Percentiles rank a stretch among this genome's conserved stretches.
Conservation (phyloP, 345 rosid genomes). For the Turritis glabra region DNA sequence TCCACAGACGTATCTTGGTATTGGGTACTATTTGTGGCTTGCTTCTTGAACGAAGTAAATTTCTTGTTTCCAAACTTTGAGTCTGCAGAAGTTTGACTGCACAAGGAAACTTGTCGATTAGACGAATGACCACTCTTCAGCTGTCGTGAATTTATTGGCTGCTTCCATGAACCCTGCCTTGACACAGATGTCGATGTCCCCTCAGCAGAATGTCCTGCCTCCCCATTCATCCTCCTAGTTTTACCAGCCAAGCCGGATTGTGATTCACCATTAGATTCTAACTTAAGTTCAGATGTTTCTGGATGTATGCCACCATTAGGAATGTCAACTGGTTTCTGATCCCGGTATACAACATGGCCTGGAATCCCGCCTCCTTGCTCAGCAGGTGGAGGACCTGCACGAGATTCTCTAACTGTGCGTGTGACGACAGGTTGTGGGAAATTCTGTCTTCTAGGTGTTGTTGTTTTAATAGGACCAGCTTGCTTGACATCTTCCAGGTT, state of each 20-base stretch:
- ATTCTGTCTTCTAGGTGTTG: conserved; percentile 79
- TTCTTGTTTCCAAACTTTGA: conserved; percentile 72
- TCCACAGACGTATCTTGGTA: conserved; percentile 99
- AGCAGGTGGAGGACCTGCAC: conserved; percentile 44
- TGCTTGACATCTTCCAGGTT: conserved; percentile 94
- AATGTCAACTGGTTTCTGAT: conserved; percentile 62
- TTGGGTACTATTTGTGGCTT: conserved; percentile 39
- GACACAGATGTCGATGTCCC: conserved; percentile 51
- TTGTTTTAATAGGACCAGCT: conserved; percentile 68
- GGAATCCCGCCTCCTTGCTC: conserved; percentile 64
- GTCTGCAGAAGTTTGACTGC: conserved; percentile 67
- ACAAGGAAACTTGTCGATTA: conserved; percentile 54
- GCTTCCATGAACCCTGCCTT: conserved; percentile 88
- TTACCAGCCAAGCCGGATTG: conserved; percentile 51
- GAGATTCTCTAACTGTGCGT: conserved; percentile 81
- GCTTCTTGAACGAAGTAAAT: conserved; percentile 62
- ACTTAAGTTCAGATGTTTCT: conserved; percentile 57
- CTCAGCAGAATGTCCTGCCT: conserved; percentile 58
- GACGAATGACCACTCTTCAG: conserved; percentile 53
- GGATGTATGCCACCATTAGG: conserved; percentile 49
- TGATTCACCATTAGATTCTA: conserved; percentile 69
- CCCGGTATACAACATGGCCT: conserved; percentile 47
- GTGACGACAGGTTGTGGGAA: conserved; percentile 54
- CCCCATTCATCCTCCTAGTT: conserved; percentile 64
- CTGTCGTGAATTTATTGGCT: conserved; percentile 58